Evolutionary conservation across 805 yeast species (phyloP).

Genomic region (Lipomyces mesembrius): DNA sequence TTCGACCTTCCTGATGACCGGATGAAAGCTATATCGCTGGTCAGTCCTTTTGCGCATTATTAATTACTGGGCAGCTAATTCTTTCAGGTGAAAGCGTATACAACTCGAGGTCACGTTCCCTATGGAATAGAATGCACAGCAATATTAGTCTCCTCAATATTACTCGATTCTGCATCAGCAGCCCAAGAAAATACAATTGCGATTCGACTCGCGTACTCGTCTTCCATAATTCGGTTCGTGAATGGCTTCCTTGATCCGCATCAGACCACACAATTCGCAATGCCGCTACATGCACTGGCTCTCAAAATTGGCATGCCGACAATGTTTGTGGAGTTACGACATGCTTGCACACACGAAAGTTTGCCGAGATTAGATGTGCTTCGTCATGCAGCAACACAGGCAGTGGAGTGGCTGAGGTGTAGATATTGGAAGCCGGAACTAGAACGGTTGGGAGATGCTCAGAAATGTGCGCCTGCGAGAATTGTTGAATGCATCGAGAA

Average conservation of each 20-base stretch:
- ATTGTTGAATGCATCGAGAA: not conserved
- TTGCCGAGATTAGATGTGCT: constrained; percentile 73
- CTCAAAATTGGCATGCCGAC: constrained; percentile 69
- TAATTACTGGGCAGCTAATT: not conserved
- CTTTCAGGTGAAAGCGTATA: constrained; percentile 50
- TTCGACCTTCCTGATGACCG: constrained; percentile 14
- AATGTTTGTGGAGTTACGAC: constrained; percentile 86
- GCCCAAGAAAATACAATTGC: constrained; percentile 44
- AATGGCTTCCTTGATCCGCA: constrained; percentile 88
- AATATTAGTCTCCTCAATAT: constrained; percentile 55
- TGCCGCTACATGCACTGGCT: constrained; percentile 79
- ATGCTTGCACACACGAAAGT: constrained; percentile 86
- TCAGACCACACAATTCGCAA: constrained; percentile 78
- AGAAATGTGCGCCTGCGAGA: not conserved
- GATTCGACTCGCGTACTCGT: constrained; percentile 56
- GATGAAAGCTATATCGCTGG: constrained; percentile 22
- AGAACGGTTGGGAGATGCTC: constrained; percentile 5
- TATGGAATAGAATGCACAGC: constrained; percentile 74
- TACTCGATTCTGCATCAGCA: constrained; percentile 49
- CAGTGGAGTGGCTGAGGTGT: constrained; percentile 73
- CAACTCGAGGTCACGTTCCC: constrained; percentile 67
- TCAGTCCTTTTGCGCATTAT: constrained; percentile 1
- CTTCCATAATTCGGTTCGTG: constrained; percentile 56
- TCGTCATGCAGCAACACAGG: constrained; percentile 61
- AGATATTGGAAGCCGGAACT: constrained; percentile 65